phyloP scores from a whole-genome alignment of 768 basidiomycete genomes.

The Pulveroboletus ravenelii region DNA sequence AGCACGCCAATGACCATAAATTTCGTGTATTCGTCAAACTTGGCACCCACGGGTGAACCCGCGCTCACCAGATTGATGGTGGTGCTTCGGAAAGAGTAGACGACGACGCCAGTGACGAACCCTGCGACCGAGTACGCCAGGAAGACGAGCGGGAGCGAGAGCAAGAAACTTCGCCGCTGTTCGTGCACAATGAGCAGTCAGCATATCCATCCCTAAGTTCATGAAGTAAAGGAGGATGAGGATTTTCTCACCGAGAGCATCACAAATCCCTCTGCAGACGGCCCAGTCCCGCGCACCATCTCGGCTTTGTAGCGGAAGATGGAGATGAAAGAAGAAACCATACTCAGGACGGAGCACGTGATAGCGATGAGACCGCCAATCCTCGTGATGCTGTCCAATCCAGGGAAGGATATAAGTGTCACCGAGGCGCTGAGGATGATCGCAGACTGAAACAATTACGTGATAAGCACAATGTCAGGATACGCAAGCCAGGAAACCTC shows the following conservation, averaged over 20 bases:
- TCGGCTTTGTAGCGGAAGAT: slow-evolving; percentile 69
- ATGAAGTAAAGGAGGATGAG: slow-evolving; percentile 8
- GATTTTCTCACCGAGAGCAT: slow-evolving; percentile 39
- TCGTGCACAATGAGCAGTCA: neutral
- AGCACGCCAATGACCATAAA: slow-evolving; percentile 61
- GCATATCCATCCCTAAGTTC: neutral
- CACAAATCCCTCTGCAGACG: slow-evolving; percentile 52
- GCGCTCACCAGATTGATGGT: slow-evolving; percentile 35
- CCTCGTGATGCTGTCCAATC: slow-evolving; percentile 59
- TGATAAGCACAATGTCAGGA: slow-evolving; percentile 1
- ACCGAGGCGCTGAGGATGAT: slow-evolving; percentile 77
- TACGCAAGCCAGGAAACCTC: slow-evolving; percentile 26
- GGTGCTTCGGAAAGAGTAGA: slow-evolving; percentile 60
- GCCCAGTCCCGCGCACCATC: slow-evolving; percentile 46
- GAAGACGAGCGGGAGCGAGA: slow-evolving; percentile 72
- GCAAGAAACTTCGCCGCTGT: slow-evolving; percentile 50
- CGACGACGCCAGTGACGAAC: slow-evolving; percentile 58
- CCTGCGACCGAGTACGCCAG: slow-evolving; percentile 66
- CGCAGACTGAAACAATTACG: slow-evolving; percentile 51
- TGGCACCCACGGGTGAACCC: slow-evolving; percentile 31
- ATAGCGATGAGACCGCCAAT: slow-evolving; percentile 64
- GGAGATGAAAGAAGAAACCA: slow-evolving; percentile 64
- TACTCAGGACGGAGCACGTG: slow-evolving; percentile 62
- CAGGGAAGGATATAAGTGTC: slow-evolving; percentile 76
- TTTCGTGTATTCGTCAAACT: slow-evolving; percentile 55